Percentiles rank a stretch among this genome's conserved stretches.
Evolutionary conservation across 805 yeast species (phyloP).

Genomic region (Lachancea quebecensis): DNA sequence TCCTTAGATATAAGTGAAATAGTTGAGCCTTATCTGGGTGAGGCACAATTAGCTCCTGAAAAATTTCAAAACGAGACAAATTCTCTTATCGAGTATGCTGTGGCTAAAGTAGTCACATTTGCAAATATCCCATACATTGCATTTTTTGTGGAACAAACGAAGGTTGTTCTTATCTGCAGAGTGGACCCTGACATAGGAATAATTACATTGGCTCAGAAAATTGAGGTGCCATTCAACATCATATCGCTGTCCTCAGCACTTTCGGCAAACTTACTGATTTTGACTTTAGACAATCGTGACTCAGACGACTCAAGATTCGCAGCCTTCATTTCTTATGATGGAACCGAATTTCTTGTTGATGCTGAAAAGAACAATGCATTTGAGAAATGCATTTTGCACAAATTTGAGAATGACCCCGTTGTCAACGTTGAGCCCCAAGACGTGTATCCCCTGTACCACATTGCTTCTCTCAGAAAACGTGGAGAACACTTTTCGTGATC

Average conservation of each 20-base stretch:
- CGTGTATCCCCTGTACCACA: constrained; percentile 43
- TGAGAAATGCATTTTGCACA: constrained; percentile 16
- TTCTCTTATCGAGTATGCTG: constrained; percentile 44
- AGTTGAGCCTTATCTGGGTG: constrained; percentile 41
- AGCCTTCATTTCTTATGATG: constrained; percentile 19
- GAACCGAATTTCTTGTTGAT: constrained; percentile 19
- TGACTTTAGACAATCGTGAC: constrained; percentile 31
- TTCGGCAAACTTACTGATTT: constrained; percentile 30
- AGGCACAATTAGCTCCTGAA: constrained; percentile 55
- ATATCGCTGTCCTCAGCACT: constrained; percentile 28
- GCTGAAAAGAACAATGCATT: constrained; percentile 15
- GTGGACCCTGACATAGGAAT: constrained; percentile 18
- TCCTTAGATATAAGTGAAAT: constrained; percentile 43
- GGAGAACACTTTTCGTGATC: constrained; percentile 40
- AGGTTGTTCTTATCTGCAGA: constrained; percentile 33
- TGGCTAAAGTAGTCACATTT: constrained; percentile 39
- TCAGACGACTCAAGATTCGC: constrained; percentile 13
- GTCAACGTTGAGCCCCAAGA: constrained; percentile 34
- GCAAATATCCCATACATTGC: constrained; percentile 31
- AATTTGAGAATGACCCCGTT: constrained; percentile 27
- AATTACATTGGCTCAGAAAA: constrained; percentile 21
- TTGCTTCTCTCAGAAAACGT: constrained; percentile 49
- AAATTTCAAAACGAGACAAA: constrained; percentile 51
- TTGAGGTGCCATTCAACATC: constrained; percentile 29
- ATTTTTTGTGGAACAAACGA: constrained; percentile 48